Evolutionary conservation across 2,329 filamentous ascomycete species (phyloP), one percentile per base, ranked within the genome.

Genomic region (Dactylellina cionopaga): DNA sequence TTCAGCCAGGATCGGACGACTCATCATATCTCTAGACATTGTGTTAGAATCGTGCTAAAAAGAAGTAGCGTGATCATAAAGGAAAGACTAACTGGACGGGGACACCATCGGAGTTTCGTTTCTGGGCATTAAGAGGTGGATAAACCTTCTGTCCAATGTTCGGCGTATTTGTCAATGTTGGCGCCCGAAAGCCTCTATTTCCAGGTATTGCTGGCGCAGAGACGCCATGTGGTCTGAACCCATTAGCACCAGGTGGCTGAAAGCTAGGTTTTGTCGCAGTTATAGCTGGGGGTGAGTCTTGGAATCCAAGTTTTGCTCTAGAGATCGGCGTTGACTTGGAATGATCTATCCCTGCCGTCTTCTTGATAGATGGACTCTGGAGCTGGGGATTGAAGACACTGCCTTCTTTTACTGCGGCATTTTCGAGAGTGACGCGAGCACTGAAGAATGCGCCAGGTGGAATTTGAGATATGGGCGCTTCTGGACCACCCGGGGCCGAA

Each of bases 291-390:
- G 52, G 31, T 25, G 62, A 58, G 24, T 75, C 73, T 43, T 71
- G 63, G 6, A 70, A 52, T 52, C 74, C 74, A 46, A 68, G 27
- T 46, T 77, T 77, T 13, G 55, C 46, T 54, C 76, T 58, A 29
- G 76, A 74, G 9, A 78, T 69, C 5, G 76, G 76, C 2, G 76
- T 77, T 24, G 76, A 78, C 35, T 76, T 78, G 5, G 72, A 74
- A 43, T 77, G 75, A 56, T 78, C 76, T 19, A 77, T 76, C 11
- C 76, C 76, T n/a, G 73, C 68, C 4, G 76, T 76, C 15, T 76
- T 71, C 52, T 76, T 76, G 22, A 78, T 77, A 15, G 69, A 74
- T 5, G 75, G 74, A 27, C 76, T 77, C 68, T 75, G 75, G 10
- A 75, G 62, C 25, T 77, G 75, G 1, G 76, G 76, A 37, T 78